A percentile compares a stretch with the other conserved stretches of the same genome.
Evolutionary conservation across 192 early-diverging fungal species (phyloP).

Genomic region (Chytriomyces sp.): DNA sequence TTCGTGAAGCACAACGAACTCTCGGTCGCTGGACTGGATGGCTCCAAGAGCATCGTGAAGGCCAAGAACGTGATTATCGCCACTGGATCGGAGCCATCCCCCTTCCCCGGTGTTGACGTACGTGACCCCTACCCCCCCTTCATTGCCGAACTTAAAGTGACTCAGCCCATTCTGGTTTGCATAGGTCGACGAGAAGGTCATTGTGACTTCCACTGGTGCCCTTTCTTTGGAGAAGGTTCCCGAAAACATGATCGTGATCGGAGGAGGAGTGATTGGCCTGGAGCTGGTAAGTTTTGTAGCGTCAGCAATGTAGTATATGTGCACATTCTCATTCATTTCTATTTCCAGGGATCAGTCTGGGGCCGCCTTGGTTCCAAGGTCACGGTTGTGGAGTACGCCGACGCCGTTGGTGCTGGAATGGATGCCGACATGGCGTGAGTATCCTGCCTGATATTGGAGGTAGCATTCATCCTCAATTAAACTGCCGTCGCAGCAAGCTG

Average conservation of each 20-base stretch:
- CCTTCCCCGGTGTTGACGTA: conserved; percentile 88
- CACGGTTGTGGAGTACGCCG: conserved; percentile 93
- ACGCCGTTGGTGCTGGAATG: conserved; percentile 95
- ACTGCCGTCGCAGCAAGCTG: conserved; percentile 40
- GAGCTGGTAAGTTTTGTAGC: conserved; percentile 64
- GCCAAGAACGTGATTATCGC: conserved; percentile 98
- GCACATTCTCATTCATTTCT: neutral
- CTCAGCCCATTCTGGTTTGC: neutral
- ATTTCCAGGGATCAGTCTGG: conserved; percentile 87
- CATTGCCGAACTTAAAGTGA: neutral
- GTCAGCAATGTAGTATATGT: neutral
- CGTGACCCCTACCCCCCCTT: neutral
- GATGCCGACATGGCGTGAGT: conserved; percentile 87
- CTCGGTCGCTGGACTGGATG: conserved; percentile 78
- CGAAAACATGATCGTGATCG: conserved; percentile 98
- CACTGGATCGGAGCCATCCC: conserved; percentile 92
- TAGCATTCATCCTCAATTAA: neutral
- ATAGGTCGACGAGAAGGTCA: conserved; percentile 87
- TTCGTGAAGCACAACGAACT: conserved; percentile 80
- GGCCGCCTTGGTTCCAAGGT: conserved; percentile 90
- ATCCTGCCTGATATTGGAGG: conserved; percentile 9
- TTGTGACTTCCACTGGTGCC: conserved; percentile 98
- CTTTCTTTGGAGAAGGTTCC: conserved; percentile 91
- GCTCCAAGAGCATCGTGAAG: conserved; percentile 69
- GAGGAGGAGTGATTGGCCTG: conserved; percentile 98